These are phyloP conservation scores for Nannizziopsis barbatae DNA, from an alignment of 2,329 filamentous ascomycete genomes.

Conservation along the genomic window DNA sequence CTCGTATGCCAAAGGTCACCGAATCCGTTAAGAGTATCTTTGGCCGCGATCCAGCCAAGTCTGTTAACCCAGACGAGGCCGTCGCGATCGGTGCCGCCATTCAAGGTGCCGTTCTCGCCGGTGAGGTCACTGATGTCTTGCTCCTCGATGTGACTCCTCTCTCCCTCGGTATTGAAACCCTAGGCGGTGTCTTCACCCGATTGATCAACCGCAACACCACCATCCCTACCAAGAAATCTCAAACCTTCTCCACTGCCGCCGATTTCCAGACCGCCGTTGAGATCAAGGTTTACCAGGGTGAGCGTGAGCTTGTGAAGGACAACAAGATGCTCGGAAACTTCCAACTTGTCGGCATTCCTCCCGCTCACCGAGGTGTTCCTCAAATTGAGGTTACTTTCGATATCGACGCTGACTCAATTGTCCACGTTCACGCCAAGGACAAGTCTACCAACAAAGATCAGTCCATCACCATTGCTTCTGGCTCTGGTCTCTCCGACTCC, in stretches of 20 bases:
- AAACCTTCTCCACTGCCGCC: constrained; percentile 92
- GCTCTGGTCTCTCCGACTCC: constrained; percentile 84
- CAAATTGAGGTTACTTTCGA: constrained; percentile 98
- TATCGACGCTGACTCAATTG: constrained; percentile 94
- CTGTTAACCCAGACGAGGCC: constrained; percentile 96
- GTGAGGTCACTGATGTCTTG: constrained; percentile 91
- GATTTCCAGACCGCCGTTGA: constrained; percentile 98
- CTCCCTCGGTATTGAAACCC: constrained; percentile 95
- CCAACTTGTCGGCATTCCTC: constrained; percentile 95
- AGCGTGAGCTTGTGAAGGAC: constrained; percentile 96
- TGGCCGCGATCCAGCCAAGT: constrained; percentile 91
- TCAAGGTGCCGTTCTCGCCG: constrained; percentile 90
- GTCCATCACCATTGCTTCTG: constrained; percentile 96
- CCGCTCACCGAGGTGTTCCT: constrained; percentile 88
- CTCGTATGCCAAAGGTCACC: constrained; percentile 95
- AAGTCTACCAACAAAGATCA: constrained; percentile 99
- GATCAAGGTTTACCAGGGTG: constrained; percentile 99
- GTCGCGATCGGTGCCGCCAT: constrained; percentile 96
- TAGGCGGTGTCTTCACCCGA: constrained; percentile 94
- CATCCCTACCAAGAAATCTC: constrained; percentile 98
- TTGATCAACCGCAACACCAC: constrained; percentile 99
- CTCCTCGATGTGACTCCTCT: constrained; percentile 92
- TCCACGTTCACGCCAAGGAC: constrained; percentile 96
- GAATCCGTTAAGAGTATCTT: constrained; percentile 97
- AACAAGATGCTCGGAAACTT: constrained; percentile 99